Evolutionary conservation across 2,329 filamentous ascomycete genomes (phyloP), one percentile per base, ranked within the genome.

Genomic region (Fusarium transvaalense): DNA sequence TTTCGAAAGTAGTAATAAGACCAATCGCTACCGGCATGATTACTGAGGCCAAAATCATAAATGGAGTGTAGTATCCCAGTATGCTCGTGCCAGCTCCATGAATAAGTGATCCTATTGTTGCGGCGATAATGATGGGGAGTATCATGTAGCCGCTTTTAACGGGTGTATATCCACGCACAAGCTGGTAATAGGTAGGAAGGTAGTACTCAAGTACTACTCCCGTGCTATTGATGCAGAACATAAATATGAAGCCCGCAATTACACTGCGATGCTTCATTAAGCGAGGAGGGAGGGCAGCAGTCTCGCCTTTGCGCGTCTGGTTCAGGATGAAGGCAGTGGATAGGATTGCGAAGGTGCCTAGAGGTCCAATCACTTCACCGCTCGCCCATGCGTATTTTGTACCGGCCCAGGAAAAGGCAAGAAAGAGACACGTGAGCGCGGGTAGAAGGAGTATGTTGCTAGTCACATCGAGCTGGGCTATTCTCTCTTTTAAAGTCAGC

Each of bases 391-490:
- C 19, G 23, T 79, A 76, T 19, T 72, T 76, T 10, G 68, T 75
- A 3, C 80, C 81, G 9, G 79, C 81, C 82, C 82, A 85, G 15
- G 84, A 82, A 4, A 86, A 74, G 0, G 82, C 82, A 6, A 86
- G 71, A 0, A 85, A 73, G 6, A 84, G 78, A 59, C 82, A 84
- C 23, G 83, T 74, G 3, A 84, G 78, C 2, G 79, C 56, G 0
- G 73, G 73, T 32, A 77, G 56, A 19, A 78, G 67, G 0, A 77
- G 29, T 2, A 71, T 6, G 19, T 72, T 75, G 39, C 76, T 77
- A 0, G 62, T 1, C 0, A 72, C n/a, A 9, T 75, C 73, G 3
- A 75, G 56, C n/a, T 73, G 56, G 3, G 10, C 6, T 6, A 53
- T 0, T 17, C 66, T 66, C 2, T 69, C 2, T 1, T 10, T 37